Evolutionary conservation across 2,329 filamentous ascomycete species (phyloP).

Genomic region (Xylaria sp.): DNA sequence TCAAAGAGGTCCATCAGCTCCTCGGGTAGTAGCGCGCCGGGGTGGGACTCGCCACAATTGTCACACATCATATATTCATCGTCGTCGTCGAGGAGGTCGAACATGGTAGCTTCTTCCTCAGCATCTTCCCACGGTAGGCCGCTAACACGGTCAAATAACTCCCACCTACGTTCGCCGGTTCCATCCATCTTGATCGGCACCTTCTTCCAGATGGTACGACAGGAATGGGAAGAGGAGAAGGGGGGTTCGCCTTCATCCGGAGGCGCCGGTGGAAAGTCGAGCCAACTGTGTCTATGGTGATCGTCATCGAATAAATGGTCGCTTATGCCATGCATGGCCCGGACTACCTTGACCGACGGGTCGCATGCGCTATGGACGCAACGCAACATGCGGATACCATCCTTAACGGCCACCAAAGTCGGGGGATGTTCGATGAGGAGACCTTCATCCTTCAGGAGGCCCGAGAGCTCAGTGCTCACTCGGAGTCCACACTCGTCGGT

Average conservation of each 20-base stretch:
- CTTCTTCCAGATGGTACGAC: slow-evolving; percentile 63
- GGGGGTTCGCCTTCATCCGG: slow-evolving; percentile 57
- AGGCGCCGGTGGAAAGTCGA: slow-evolving; percentile 55
- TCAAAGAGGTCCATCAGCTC: slow-evolving; percentile 48
- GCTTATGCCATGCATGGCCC: slow-evolving; percentile 51
- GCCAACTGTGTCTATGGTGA: slow-evolving; percentile 43
- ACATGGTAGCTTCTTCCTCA: slow-evolving; percentile 47
- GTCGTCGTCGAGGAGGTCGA: slow-evolving; percentile 45
- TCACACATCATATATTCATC: slow-evolving; percentile 45
- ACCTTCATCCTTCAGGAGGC: slow-evolving; percentile 65
- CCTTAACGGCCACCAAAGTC: slow-evolving; percentile 56
- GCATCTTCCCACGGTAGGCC: slow-evolving; percentile 49
- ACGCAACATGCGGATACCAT: slow-evolving; percentile 54
- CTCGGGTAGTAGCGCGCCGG: slow-evolving; percentile 46
- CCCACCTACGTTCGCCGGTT: slow-evolving; percentile 58
- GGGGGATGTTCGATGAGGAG: slow-evolving; percentile 61
- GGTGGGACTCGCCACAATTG: slow-evolving; percentile 49
- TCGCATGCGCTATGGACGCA: slow-evolving; percentile 48
- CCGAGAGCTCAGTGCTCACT: slow-evolving; percentile 60
- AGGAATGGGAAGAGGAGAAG: slow-evolving; percentile 54
- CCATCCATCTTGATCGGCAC: slow-evolving; percentile 58
- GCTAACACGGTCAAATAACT: slow-evolving; percentile 57
- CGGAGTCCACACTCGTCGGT: slow-evolving; percentile 61
- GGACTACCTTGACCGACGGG: slow-evolving; percentile 59
- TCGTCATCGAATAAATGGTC: slow-evolving; percentile 47